A percentile compares a stretch with the other conserved stretches of the same genome.
Conservation (phyloP, 1,139 yeast species). For the Zygosaccharomyces sapae region DNA sequence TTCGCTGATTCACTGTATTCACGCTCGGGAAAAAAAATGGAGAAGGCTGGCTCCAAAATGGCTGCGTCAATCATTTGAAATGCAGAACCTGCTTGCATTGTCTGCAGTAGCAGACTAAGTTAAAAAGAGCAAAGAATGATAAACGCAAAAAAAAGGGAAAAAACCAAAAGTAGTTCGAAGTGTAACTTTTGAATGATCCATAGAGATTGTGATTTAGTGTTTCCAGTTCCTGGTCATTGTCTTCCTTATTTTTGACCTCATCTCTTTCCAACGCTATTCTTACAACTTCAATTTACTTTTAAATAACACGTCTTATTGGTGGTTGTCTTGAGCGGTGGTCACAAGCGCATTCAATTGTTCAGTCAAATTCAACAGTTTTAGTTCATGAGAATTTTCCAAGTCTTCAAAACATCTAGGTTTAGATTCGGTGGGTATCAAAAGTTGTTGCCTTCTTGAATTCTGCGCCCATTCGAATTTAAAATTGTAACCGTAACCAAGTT, state of each 20-base stretch:
- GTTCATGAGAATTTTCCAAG: slow-evolving; percentile 1
- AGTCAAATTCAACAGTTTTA: neutral
- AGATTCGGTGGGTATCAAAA: neutral
- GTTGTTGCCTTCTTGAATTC: neutral
- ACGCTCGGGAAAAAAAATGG: neutral
- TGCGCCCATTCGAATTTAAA: slow-evolving; percentile 1
- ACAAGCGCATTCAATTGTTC: slow-evolving; percentile 1
- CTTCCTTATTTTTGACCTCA: too few species aligned
- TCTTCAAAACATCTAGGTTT: slow-evolving; percentile 4
- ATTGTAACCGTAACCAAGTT: neutral
- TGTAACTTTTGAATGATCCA: too few species aligned
- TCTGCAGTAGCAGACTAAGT: too few species aligned
- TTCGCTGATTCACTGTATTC: neutral
- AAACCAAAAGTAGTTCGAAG: too few species aligned
- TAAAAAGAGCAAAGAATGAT: too few species aligned
- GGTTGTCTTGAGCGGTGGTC: neutral
- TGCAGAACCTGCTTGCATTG: too few species aligned
- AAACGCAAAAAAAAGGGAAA: too few species aligned
- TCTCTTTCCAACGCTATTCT: too few species aligned
- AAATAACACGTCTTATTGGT: neutral
- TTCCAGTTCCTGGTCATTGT: too few species aligned
- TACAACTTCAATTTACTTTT: neutral
- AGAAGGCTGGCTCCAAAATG: neutral
- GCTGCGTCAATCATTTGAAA: too few species aligned
- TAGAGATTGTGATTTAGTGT: too few species aligned